A percentile compares a stretch with the other conserved stretches of the same genome.
These are phyloP conservation scores for Pseudoneurospora amorphoporcata DNA, from an alignment of 495 filamentous ascomycete genomes.

Conservation along the genomic window DNA sequence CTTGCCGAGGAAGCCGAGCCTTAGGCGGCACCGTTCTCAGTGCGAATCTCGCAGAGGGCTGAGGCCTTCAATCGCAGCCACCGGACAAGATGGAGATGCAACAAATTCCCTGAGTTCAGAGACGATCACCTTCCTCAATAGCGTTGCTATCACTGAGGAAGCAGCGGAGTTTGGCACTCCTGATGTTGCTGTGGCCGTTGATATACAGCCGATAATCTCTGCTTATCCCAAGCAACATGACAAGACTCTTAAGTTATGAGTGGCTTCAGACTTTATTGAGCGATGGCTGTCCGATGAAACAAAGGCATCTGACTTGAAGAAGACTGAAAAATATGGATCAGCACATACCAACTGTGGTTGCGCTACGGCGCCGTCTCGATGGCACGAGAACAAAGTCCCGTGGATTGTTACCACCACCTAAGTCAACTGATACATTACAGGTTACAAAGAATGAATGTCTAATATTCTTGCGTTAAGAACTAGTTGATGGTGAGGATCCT, in stretches of 20 bases:
- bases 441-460: neutral
- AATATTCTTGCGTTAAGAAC: neutral
- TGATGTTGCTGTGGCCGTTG: constrained; percentile 26
- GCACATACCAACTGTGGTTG: neutral
- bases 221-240: neutral
- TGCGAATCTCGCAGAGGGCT: neutral
- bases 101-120: constrained; percentile 13
- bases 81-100: neutral
- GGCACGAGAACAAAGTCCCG: neutral
- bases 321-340: neutral
- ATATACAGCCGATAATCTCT: neutral
- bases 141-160: constrained; percentile 51
- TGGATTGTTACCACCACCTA: neutral
- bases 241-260: neutral
- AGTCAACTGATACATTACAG: neutral
- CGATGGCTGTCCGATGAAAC: neutral
- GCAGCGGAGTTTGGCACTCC: constrained; percentile 39
- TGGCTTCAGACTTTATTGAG: neutral
- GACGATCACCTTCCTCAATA: constrained; percentile 34
- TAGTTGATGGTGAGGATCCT: neutral
- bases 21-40: neutral
- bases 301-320: neutral
- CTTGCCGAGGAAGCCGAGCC: constrained; percentile 1
- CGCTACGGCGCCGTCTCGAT: neutral
- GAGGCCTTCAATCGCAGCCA: constrained; percentile 3